phyloP scores from a whole-genome alignment of 148 eudicot species.

The Selenicereus undatus region DNA sequence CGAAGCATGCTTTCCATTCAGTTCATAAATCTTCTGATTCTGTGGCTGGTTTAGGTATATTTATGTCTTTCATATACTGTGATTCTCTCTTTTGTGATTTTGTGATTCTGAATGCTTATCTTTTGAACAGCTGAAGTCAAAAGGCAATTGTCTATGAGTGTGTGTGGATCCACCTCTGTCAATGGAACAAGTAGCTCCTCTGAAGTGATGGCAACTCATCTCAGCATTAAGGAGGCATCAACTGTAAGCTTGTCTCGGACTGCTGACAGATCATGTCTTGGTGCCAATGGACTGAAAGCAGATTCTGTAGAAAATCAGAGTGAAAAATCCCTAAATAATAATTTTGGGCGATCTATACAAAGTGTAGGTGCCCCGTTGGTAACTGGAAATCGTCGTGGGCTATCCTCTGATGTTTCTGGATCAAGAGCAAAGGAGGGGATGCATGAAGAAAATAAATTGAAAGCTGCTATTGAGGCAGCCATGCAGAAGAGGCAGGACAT shows the following conservation, averaged over 20 bases:
- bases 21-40: constrained; percentile 39
- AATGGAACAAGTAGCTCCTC: constrained; percentile 34
- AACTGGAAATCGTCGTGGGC: constrained; percentile 30
- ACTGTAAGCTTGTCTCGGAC: constrained; percentile 23
- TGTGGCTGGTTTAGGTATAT: constrained; percentile 36
- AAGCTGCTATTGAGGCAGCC: constrained; percentile 89
- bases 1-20: constrained; percentile 38
- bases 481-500: constrained; percentile 75
- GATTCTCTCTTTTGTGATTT: constrained; percentile 12
- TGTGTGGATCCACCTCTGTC: constrained; percentile 34
- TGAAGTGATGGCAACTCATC: constrained; percentile 41
- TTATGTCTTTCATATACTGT: constrained; percentile 5
- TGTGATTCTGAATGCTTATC: constrained; percentile 9
- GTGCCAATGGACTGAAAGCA: constrained; percentile 34
- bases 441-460: constrained; percentile 54
- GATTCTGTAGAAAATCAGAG: constrained; percentile 36
- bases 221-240: constrained; percentile 32
- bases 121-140: constrained; percentile 50
- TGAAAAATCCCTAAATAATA: constrained; percentile 42
- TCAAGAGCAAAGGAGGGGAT: constrained; percentile 47
- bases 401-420: constrained; percentile 35
- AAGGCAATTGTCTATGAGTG: constrained; percentile 37
- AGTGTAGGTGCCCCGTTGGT: constrained; percentile 28
- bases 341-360: constrained; percentile 37
- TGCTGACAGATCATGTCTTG: constrained; percentile 35